Base-by-base conservation (phyloP, 2,329 filamentous ascomycete species). In the Colletotrichum sp. region DNA sequence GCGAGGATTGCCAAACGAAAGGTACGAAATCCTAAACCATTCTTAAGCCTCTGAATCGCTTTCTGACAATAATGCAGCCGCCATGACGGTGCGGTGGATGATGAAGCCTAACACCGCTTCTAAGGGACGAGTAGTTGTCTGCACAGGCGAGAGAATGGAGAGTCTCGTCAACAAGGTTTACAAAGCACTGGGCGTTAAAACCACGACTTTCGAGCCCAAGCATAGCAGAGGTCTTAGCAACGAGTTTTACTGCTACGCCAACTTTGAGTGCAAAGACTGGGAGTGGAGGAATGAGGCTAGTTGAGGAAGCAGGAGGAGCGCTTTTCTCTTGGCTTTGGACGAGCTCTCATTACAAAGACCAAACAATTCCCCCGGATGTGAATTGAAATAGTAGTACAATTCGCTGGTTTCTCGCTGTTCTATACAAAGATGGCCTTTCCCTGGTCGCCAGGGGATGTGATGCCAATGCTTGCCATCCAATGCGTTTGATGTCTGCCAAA, bases 1-100 rank as follows among this genome's bases (percentile, higher is more conserved):
- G 91, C 82, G 90, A 94, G 77, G 94, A 96, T 80, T 96, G 94
- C 82, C 94, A 96, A 82, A 95, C 94, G 0, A 96, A 95, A 87
- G 87, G 93, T 94, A 79, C 78, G 85, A 80, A 16, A 68, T 48
- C 18, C 52, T 16, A 25, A 22, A 22, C n/a, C 43, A 10, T 25
- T 18, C 8, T 27, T 16, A 25, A 58, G 27, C 56, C 18, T 32
- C 16, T 30, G 9, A 56, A 58, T 8, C 22, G 30, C 13, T 66
- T 36, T 7, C 43, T 55, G 25, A 55, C 32, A 34, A 43, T n/a
- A 10, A 34, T 70, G 39, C 78, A 94, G 93, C 91, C 76, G 94
- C 94, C 10, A 84, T 96, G 79, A 96, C 94, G 3, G 91, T 93
- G 22, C 90, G 93, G n/a, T 96, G 92, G 93, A 88, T 96, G 60